A percentile compares a stretch with the other conserved stretches of the same genome.
Conservation (phyloP, 495 filamentous ascomycete genomes). For the Haplographium delicatum region DNA sequence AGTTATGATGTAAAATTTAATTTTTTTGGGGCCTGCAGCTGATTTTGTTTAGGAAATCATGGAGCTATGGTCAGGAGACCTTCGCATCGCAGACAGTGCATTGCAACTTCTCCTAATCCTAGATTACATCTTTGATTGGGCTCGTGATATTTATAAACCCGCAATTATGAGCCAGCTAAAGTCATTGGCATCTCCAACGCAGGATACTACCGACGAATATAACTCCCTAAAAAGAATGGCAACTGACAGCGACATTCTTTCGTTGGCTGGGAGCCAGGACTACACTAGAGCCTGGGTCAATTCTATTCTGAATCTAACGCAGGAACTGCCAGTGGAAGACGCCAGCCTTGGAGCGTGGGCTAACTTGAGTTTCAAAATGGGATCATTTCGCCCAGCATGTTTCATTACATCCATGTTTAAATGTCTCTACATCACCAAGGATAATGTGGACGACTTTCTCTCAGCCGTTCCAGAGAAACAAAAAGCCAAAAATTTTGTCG, state of each 20-base stretch:
- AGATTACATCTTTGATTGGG: conserved; percentile 14
- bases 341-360: not conserved
- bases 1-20: not conserved
- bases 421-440: not conserved
- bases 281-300: not conserved
- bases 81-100: not conserved
- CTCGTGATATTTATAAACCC: conserved; percentile 4
- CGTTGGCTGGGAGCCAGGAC: not conserved
- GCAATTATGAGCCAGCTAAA: not conserved
- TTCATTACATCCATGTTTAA: not conserved
- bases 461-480: not conserved
- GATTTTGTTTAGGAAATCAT: conserved; percentile 3
- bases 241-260: not conserved
- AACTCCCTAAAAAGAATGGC: not conserved
- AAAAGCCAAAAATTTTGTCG: not conserved
- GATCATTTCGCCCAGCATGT: not conserved
- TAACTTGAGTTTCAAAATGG: not conserved
- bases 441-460: not conserved
- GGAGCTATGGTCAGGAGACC: not conserved
- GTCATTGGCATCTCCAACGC: not conserved
- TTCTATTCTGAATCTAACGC: not conserved
- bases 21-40: not conserved
- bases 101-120: conserved; percentile 12
- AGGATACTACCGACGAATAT: not conserved
- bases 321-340: not conserved